Evolutionary conservation across 495 filamentous ascomycete genomes (phyloP).

Genomic region (Hypoxylon intermedium): DNA sequence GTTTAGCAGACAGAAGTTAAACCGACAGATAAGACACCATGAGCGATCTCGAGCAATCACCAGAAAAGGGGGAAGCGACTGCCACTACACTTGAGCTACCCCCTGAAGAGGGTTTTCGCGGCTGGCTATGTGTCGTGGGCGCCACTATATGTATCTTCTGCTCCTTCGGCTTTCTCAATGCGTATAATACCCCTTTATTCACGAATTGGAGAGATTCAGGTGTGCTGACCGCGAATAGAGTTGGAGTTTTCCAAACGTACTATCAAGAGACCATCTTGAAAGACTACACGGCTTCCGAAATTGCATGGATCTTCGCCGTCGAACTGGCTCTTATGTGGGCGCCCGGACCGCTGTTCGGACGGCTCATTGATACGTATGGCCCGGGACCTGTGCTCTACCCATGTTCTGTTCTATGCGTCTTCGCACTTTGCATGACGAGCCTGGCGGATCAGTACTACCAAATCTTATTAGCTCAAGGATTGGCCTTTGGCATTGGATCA

Average conservation of each 20-base stretch:
- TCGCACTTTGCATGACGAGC: constrained; percentile 26
- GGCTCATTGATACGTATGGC: constrained; percentile 45
- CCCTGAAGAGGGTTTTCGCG: no score
- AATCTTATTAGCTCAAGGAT: constrained; percentile 49
- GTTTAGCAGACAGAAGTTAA: no score
- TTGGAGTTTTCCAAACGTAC: constrained; percentile 39
- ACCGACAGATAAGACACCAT: no score
- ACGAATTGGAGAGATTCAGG: no score
- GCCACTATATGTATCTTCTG: no score
- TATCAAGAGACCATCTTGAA: constrained; percentile 40
- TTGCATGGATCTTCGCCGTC: constrained; percentile 50
- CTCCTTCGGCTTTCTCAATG: no score
- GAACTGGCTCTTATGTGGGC: constrained; percentile 44
- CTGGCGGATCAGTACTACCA: constrained; percentile 34
- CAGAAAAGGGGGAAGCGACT: no score
- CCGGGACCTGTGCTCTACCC: constrained; percentile 36
- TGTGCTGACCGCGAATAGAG: no score
- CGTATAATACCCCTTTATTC: no score
- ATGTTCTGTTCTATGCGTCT: constrained; percentile 38
- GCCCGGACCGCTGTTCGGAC: constrained; percentile 43
- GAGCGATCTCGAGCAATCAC: no score
- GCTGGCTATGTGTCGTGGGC: no score
- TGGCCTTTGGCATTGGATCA: constrained; percentile 46
- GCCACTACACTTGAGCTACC: no score
- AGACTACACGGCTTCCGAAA: constrained; percentile 37